phyloP scores from a whole-genome alignment of 768 basidiomycete species.

The Hortiboletus flavorubellus region DNA sequence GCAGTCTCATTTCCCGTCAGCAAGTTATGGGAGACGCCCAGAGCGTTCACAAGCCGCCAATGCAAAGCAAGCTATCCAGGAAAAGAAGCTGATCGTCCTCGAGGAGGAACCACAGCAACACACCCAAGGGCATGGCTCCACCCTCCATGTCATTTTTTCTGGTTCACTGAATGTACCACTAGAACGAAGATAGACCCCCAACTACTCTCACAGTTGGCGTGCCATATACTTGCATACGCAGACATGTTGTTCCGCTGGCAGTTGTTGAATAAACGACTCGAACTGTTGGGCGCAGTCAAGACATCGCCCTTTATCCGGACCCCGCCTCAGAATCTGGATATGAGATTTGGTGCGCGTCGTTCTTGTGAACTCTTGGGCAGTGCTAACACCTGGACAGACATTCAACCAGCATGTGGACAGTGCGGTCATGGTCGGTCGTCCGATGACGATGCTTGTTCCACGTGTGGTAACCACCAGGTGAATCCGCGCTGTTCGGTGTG shows the following conservation, averaged over 20 bases:
- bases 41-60: constrained; percentile 42
- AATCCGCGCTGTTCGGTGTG: constrained; percentile 67
- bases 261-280: constrained; percentile 64
- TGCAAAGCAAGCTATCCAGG: constrained; percentile 27
- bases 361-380: constrained; percentile 1
- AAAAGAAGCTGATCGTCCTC: constrained; percentile 39
- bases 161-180: background rate
- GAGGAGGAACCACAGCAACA: constrained; percentile 24
- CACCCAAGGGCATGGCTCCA: constrained; percentile 8
- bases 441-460: constrained; percentile 39
- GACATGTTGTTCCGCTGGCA: constrained; percentile 76
- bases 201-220: constrained; percentile 40
- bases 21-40: constrained; percentile 37
- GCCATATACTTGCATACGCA: constrained; percentile 68
- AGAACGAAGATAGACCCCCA: constrained; percentile 17
- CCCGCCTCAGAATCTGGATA: constrained; percentile 29
- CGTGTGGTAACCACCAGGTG: constrained; percentile 41
- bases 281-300: constrained; percentile 66
- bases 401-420: constrained; percentile 45
- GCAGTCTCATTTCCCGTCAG: constrained; percentile 42
- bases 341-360: constrained; percentile 34
- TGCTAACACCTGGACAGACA: constrained; percentile 31
- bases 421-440: constrained; percentile 38
- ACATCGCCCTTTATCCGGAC: constrained; percentile 23
- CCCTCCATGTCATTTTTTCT: background rate